A percentile compares a stretch with the other conserved stretches of the same genome.
These are phyloP conservation scores for Balakata baccata DNA, from an alignment of 345 rosid genomes.

Conservation along the genomic window DNA sequence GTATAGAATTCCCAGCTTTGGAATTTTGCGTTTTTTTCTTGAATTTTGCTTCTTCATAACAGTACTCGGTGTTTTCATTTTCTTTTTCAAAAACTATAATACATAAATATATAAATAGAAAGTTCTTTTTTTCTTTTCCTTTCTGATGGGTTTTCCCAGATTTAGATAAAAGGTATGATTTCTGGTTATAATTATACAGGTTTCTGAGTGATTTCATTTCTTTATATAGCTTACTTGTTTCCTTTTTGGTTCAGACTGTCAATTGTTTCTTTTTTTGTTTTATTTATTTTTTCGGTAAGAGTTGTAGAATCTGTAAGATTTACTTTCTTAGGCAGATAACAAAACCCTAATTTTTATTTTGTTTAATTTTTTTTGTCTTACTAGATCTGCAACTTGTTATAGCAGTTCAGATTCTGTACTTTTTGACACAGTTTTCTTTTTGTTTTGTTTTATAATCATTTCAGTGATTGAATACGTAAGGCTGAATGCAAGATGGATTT, in stretches of 20 bases:
- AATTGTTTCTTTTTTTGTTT: neutral
- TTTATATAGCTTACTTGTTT: neutral
- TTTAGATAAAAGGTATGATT: conserved; percentile 14
- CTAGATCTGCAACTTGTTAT: conserved; percentile 25
- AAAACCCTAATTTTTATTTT: neutral
- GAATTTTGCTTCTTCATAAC: neutral
- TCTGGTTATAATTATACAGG: conserved; percentile 1
- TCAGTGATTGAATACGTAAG: conserved; percentile 16
- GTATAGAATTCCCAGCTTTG: neutral
- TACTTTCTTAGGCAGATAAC: conserved; percentile 7
- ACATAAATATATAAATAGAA: neutral
- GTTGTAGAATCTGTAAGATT: neutral
- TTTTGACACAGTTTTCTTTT: neutral
- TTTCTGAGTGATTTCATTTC: neutral
- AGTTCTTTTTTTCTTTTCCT: neutral
- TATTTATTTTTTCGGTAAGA: too few species aligned
- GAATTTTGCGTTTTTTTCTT: neutral
- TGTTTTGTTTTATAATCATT: neutral
- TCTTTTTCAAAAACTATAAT: too few species aligned
- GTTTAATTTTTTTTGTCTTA: neutral
- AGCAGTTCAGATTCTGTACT: conserved; percentile 18
- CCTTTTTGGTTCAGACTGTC: neutral
- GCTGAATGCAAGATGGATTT: conserved; percentile 40
- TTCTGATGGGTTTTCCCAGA: conserved; percentile 7
- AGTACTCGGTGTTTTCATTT: too few species aligned